Percentiles rank a stretch among this genome's conserved stretches.
phyloP scores from a whole-genome alignment of 768 basidiomycete species.

The Pulveroboletus sp. region DNA sequence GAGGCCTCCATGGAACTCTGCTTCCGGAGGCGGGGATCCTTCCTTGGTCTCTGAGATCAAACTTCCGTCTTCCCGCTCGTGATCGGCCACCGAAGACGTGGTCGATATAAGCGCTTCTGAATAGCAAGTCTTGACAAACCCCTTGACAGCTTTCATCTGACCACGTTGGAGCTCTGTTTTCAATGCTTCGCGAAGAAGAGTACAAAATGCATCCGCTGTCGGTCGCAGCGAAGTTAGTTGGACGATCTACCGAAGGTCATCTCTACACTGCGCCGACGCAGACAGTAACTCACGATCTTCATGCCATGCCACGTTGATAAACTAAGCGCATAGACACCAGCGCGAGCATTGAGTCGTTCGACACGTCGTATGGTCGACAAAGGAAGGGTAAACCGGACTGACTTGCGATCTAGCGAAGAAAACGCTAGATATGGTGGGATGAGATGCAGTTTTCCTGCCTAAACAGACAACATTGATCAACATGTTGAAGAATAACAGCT shows the following conservation, averaged over 20 bases:
- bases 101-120: constrained; percentile 82
- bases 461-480: background rate
- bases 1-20: constrained; percentile 72
- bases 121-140: constrained; percentile 89
- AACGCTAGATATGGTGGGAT: constrained; percentile 90
- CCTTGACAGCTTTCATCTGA: constrained; percentile 90
- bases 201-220: constrained; percentile 91
- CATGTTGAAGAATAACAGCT: background rate
- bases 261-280: constrained; percentile 1
- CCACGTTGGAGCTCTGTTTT: constrained; percentile 87
- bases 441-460: constrained; percentile 91
- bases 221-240: constrained; percentile 93
- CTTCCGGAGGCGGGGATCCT: constrained; percentile 42
- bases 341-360: constrained; percentile 88
- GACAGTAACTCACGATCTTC: constrained; percentile 64
- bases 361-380: constrained; percentile 91
- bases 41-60: constrained; percentile 55
- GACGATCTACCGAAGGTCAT: constrained; percentile 55
- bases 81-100: constrained; percentile 54
- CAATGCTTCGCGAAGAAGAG: constrained; percentile 81
- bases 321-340: constrained; percentile 95
- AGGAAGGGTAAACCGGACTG: constrained; percentile 87
- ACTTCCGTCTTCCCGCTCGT: constrained; percentile 68
- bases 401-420: constrained; percentile 86
- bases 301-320: constrained; percentile 91